Evolutionary conservation across 192 early-diverging fungal species (phyloP).

Genomic region (Coemansia reversa): DNA sequence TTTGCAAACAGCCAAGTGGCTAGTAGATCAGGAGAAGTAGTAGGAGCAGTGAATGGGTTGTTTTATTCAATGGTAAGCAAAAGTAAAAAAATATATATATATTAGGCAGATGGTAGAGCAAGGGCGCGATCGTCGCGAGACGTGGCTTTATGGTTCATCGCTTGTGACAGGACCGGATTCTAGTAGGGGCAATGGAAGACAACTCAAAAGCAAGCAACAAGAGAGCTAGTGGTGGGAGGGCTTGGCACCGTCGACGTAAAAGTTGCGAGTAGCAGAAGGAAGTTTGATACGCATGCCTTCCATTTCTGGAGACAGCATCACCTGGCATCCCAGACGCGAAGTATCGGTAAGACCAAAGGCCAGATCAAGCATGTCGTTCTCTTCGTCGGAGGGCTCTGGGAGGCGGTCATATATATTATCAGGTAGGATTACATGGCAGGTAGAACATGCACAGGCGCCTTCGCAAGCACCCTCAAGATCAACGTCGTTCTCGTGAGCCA

Average conservation of each 20-base stretch:
- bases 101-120: background rate
- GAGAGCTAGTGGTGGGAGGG: slow-evolving; percentile 45
- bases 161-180: background rate
- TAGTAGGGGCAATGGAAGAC: background rate
- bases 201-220: background rate
- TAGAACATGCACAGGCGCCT: slow-evolving; percentile 91
- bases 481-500: slow-evolving; percentile 87
- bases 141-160: too few relatives aligned
- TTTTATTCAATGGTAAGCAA: too few relatives aligned
- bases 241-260: slow-evolving; percentile 73
- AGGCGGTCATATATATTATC: slow-evolving; percentile 78
- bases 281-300: slow-evolving; percentile 86
- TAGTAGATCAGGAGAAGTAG: background rate
- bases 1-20: background rate
- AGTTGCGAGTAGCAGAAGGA: slow-evolving; percentile 89
- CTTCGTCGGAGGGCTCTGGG: slow-evolving; percentile 93
- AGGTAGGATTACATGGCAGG: slow-evolving; percentile 90
- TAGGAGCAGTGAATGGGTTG: background rate
- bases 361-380: slow-evolving; percentile 97
- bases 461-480: slow-evolving; percentile 98
- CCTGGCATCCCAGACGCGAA: slow-evolving; percentile 94
- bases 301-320: slow-evolving; percentile 78
- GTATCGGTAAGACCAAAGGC: slow-evolving; percentile 96
- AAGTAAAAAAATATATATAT: too few relatives aligned
- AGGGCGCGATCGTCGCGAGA: background rate